Evolutionary conservation across 2,329 filamentous ascomycete species (phyloP).

Genomic region (Alternaria postmessia): DNA sequence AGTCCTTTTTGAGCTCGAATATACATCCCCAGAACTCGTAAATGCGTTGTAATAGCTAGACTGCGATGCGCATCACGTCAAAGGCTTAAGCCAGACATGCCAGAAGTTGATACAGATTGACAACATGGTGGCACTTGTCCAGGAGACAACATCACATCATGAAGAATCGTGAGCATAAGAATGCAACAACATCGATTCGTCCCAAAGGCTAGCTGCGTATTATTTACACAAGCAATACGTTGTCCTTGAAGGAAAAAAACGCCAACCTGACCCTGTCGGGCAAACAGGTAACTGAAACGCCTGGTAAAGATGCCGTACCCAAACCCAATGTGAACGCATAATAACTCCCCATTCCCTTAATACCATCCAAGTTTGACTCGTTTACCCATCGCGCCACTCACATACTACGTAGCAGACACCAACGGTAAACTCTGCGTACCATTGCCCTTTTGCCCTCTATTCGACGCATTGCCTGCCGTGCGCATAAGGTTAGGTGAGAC

Average conservation of each 20-base stretch:
- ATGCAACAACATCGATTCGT: not conserved
- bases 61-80: not conserved
- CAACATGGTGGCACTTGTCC: too few relatives aligned
- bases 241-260: not conserved
- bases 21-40: not conserved
- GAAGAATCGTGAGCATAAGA: not conserved
- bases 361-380: slow-evolving; percentile 1
- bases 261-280: slow-evolving; percentile 19
- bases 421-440: slow-evolving; percentile 34
- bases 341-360: not conserved
- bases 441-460: slow-evolving; percentile 20
- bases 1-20: not conserved
- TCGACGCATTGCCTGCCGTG: slow-evolving; percentile 32
- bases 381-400: slow-evolving; percentile 1
- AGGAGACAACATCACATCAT: not conserved
- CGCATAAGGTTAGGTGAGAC: slow-evolving; percentile 38
- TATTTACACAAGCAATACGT: not conserved
- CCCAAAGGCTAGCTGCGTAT: not conserved
- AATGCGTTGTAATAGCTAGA: not conserved
- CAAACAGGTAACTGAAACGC: slow-evolving; percentile 11
- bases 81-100: too few relatives aligned
- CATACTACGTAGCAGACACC: slow-evolving; percentile 37
- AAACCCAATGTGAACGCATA: not conserved
- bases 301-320: not conserved
- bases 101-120: too few relatives aligned